Percentiles rank a stretch among this genome's conserved stretches.
phyloP scores from a whole-genome alignment of 306 rosid species.

The Mimosa pudica region DNA sequence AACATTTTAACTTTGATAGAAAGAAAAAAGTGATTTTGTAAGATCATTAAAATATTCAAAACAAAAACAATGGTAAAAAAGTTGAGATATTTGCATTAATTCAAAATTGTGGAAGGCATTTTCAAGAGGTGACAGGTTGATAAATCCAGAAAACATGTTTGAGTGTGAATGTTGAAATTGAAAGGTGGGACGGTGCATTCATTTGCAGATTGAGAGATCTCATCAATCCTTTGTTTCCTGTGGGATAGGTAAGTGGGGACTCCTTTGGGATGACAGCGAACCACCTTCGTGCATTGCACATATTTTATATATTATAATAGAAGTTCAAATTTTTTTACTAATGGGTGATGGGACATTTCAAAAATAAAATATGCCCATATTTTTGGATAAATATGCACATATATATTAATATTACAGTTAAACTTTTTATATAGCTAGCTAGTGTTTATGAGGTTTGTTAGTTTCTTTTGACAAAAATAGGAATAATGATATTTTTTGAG shows the following conservation, averaged over 20 bases:
- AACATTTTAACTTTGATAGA: not conserved
- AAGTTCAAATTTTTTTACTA: not conserved
- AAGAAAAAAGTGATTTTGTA: not conserved
- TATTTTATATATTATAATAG: too few species aligned
- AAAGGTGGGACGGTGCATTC: not conserved
- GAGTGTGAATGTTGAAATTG: not conserved
- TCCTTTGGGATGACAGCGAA: not conserved
- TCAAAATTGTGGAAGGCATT: not conserved
- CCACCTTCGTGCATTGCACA: not conserved
- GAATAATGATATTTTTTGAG: too few species aligned
- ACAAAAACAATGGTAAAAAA: not conserved
- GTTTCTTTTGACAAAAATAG: not conserved
- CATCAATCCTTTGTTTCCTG: not conserved
- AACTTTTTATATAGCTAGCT: not conserved
- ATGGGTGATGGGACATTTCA: not conserved
- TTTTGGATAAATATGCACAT: not conserved
- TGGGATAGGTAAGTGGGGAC: not conserved
- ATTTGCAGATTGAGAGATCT: not conserved
- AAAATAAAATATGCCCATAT: not conserved
- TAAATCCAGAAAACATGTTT: not conserved
- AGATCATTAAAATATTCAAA: not conserved
- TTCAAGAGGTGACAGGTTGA: constrained; percentile 1
- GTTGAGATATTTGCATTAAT: not conserved
- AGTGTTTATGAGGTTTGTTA: not conserved
- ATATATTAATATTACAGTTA: too few species aligned